Percentiles rank a stretch among this genome's conserved stretches.
Conservation (phyloP, 768 basidiomycete species). For the Tylopilus felleus region DNA sequence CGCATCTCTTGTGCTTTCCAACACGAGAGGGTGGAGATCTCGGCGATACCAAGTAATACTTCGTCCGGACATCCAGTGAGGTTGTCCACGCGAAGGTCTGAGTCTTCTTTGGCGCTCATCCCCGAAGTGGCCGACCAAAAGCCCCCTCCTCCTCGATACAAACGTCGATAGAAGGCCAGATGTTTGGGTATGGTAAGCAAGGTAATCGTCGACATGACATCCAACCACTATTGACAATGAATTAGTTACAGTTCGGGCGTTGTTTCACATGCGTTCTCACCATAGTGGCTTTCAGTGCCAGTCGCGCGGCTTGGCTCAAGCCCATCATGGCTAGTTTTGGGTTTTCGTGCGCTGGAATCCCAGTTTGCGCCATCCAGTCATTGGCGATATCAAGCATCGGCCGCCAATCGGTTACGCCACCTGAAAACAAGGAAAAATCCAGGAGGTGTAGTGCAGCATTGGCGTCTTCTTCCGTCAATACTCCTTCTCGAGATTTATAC, state of each 20-base stretch:
- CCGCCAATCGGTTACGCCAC: conserved; percentile 68
- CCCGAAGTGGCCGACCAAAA: conserved; percentile 40
- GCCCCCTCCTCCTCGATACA: conserved; percentile 52
- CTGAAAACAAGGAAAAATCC: conserved; percentile 67
- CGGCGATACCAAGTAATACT: conserved; percentile 70
- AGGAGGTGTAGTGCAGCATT: conserved; percentile 77
- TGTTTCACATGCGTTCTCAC: conserved; percentile 43
- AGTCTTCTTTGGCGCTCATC: conserved; percentile 33
- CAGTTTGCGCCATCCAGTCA: conserved; percentile 73
- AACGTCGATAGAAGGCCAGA: conserved; percentile 59
- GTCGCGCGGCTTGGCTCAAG: conserved; percentile 51
- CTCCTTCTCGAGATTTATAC: conserved; percentile 50
- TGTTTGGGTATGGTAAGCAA: conserved; percentile 61
- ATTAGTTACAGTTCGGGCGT: conserved; percentile 10
- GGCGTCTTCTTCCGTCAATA: conserved; percentile 65
- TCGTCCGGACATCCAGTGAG: conserved; percentile 79
- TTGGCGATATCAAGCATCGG: conserved; percentile 64
- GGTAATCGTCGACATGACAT: conserved; percentile 68
- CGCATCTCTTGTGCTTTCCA: conserved; percentile 69
- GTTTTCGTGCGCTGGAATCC: conserved; percentile 61
- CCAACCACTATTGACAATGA: conserved; percentile 58
- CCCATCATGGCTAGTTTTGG: conserved; percentile 55
- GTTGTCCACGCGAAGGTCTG: conserved; percentile 58
- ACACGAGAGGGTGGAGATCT: conserved; percentile 65
- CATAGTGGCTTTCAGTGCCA: conserved; percentile 68